Conservation (phyloP, 306 rosid genomes). For the Castanea sativa region DNA sequence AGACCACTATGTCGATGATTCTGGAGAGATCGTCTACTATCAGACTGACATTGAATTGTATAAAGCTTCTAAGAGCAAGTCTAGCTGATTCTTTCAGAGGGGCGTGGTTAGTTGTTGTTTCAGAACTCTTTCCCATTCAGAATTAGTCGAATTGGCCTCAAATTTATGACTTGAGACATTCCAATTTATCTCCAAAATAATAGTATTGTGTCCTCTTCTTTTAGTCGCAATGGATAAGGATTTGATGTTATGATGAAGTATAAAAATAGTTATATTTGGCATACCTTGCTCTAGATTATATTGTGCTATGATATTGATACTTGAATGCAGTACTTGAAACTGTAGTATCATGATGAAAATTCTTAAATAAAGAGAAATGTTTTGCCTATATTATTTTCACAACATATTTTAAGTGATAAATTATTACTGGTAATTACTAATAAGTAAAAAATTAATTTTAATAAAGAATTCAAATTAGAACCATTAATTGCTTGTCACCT, state of each 20-base stretch:
- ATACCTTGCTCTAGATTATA: not conserved
- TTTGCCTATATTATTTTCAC: no score
- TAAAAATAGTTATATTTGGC: not conserved
- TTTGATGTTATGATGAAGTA: not conserved
- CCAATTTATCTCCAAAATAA: not conserved
- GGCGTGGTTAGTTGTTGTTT: not conserved
- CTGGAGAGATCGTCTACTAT: conserved; percentile 70
- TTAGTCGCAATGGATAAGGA: not conserved
- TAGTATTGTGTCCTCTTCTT: not conserved
- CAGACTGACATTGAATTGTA: conserved; percentile 54
- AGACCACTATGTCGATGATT: conserved; percentile 84
- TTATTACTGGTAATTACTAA: no score
- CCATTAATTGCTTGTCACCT: no score
- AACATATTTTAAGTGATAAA: no score
- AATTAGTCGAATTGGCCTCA: not conserved
- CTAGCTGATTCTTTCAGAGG: conserved; percentile 23
- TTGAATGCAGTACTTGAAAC: not conserved
- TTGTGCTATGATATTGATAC: not conserved
- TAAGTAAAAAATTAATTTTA: no score
- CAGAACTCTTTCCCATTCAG: not conserved
- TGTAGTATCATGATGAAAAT: not conserved
- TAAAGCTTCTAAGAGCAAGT: conserved; percentile 35
- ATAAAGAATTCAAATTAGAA: no score
- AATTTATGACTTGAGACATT: not conserved
- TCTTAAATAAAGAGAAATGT: no score